Evolutionary conservation across 306 rosid species (phyloP), one percentile per base, ranked within the genome.

Genomic region (Psophocarpus tetragonolobus): DNA sequence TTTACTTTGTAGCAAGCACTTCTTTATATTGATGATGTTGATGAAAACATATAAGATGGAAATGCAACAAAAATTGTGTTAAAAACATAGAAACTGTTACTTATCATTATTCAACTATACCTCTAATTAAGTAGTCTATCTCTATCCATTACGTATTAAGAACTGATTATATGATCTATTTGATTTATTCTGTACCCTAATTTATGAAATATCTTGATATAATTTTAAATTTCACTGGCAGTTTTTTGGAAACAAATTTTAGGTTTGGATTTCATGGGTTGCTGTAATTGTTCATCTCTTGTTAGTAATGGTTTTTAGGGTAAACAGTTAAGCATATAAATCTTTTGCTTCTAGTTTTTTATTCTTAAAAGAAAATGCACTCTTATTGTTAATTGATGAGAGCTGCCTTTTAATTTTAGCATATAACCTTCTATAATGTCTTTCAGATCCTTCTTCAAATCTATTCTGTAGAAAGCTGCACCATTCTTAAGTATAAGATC

Each of bases 81-180:
- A 67, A 74, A 60, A 54, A 26, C 81, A 41, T 38, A 26, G 14
- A 30, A 51, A 65, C 21, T 29, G 33, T 73, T 54, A 51, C 74
- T 73, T 4, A 33, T 33, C 35, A 64, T 29, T 26, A 4, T 48
- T 53, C 35, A 7, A 48, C 47, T 71, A 35, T 68, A 21, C 77
- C 50, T n/a, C 48, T 24, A 48, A 48, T 11, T 50, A 36, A 41
- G 42, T 65, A 62, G 14, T 48, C 20, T 26, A 56, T 56, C 63
- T 17, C 12, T n/a, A n/a, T n/a, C n/a, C n/a, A n/a, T 20, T 53
- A 20, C 60, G 20, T 6, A 53, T 51, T 51, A 51, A 20, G 11
- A 57, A 27, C 14, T 35, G 29, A 35, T 17, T 39, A 42, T 54
- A 38, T 27, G 33, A 23, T 29, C 17, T 53, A 57, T 51, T 64